These are phyloP conservation scores for Astraeus odoratus DNA, from an alignment of 768 basidiomycete genomes.

Conservation along the genomic window DNA sequence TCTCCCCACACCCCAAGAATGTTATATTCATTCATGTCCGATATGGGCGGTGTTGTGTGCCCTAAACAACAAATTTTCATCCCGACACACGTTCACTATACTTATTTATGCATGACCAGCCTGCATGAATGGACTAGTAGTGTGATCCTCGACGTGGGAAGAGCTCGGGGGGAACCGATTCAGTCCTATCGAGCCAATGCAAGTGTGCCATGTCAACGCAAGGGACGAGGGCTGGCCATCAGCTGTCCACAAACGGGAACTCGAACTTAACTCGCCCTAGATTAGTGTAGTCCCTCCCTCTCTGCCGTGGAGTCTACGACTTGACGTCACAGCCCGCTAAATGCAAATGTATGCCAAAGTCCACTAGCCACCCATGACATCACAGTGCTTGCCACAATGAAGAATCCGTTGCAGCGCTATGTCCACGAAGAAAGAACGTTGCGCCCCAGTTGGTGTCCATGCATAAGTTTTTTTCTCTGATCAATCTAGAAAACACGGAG, in stretches of 20 bases:
- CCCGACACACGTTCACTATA: too few relatives aligned
- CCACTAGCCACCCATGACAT: background rate
- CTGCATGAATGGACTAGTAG: too few relatives aligned
- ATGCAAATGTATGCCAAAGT: background rate
- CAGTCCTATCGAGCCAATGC: too few relatives aligned
- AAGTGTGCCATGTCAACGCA: background rate
- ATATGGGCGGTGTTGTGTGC: background rate
- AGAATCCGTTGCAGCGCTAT: too few relatives aligned
- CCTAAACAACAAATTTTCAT: too few relatives aligned
- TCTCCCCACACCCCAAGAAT: too few relatives aligned
- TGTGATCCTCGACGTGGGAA: too few relatives aligned
- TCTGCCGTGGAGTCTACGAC: background rate
- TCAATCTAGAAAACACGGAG: conserved; percentile 10
- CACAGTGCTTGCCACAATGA: background rate
- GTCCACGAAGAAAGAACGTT: too few relatives aligned
- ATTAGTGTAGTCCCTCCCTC: background rate
- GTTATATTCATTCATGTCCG: background rate
- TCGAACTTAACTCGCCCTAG: background rate
- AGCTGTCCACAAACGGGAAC: too few relatives aligned
- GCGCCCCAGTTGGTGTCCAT: too few relatives aligned
- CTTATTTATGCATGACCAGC: too few relatives aligned
- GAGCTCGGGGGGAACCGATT: too few relatives aligned
- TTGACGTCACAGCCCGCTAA: background rate
- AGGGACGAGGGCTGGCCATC: background rate
- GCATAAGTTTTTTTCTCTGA: conserved; percentile 6